phyloP scores from a whole-genome alignment of 148 eudicot genomes.

The Suaeda aralocaspica region DNA sequence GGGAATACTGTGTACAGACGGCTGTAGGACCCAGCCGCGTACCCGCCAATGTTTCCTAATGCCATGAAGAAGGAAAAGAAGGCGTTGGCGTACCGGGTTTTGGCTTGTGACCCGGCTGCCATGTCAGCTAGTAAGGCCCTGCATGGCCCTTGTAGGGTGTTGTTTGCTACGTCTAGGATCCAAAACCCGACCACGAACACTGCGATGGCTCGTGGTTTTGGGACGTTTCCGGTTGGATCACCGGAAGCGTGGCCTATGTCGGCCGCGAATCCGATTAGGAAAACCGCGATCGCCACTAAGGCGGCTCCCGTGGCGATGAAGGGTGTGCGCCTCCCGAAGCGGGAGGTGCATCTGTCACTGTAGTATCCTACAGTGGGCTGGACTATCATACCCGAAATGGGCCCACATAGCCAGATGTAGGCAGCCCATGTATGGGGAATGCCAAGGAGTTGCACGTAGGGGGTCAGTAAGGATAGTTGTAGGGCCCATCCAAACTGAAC shows the following conservation, averaged over 20 bases:
- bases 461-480: constrained; percentile 51
- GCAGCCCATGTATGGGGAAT: constrained; percentile 48
- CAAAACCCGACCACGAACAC: constrained; percentile 52
- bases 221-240: constrained; percentile 14
- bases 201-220: constrained; percentile 44
- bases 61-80: constrained; percentile 56
- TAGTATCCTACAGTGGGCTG: constrained; percentile 52
- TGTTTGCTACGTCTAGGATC: constrained; percentile 58
- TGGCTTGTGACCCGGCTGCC: constrained; percentile 31
- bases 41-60: constrained; percentile 48
- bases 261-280: constrained; percentile 54
- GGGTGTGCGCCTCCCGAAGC: constrained; percentile 50
- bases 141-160: constrained; percentile 55
- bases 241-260: constrained; percentile 43
- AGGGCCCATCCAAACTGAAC: constrained; percentile 60
- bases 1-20: constrained; percentile 38
- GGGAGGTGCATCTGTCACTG: constrained; percentile 44
- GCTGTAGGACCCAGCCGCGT: constrained; percentile 43
- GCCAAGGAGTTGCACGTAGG: constrained; percentile 52
- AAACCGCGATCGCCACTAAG: constrained; percentile 35
- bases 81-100: constrained; percentile 40
- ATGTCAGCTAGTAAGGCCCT: constrained; percentile 50
- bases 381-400: constrained; percentile 50
- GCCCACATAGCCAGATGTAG: constrained; percentile 57
- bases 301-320: constrained; percentile 41